phyloP scores from a whole-genome alignment of 2,329 filamentous ascomycete species.

The Phyllosticta ampelicida region DNA sequence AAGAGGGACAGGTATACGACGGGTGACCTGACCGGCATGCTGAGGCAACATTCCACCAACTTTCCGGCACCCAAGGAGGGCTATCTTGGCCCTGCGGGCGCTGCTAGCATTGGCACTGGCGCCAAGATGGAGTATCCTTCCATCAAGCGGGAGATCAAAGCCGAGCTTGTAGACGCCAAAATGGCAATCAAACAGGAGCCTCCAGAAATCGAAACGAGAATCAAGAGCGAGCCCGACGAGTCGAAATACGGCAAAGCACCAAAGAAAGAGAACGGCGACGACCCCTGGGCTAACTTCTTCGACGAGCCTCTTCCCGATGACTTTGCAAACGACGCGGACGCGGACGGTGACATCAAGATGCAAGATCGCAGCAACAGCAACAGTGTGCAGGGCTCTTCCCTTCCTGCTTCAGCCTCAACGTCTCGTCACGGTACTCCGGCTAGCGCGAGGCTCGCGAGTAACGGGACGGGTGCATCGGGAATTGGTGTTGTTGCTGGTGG shows the following conservation, averaged over 20 bases:
- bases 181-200: background rate
- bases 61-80: constrained; percentile 23
- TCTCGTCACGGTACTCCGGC: background rate
- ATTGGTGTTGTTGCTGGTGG: background rate
- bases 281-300: constrained; percentile 4
- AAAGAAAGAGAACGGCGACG: constrained; percentile 3
- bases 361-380: constrained; percentile 10
- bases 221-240: background rate
- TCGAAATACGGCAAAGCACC: background rate
- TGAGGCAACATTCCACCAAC: constrained; percentile 41
- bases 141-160: constrained; percentile 2
- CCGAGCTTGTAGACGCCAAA: background rate
- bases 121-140: background rate
- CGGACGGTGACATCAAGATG: constrained; percentile 12
- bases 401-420: background rate
- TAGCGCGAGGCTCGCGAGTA: background rate
- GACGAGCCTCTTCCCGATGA: background rate
- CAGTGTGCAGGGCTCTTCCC: background rate
- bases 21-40: constrained; percentile 48
- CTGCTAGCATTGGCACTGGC: background rate
- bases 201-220: background rate
- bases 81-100: background rate
- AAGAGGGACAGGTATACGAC: constrained; percentile 64
- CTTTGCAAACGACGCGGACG: background rate
- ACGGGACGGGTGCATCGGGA: background rate